phyloP scores from a whole-genome alignment of 805 yeast species.

The Saccharomycopsis sp. region DNA sequence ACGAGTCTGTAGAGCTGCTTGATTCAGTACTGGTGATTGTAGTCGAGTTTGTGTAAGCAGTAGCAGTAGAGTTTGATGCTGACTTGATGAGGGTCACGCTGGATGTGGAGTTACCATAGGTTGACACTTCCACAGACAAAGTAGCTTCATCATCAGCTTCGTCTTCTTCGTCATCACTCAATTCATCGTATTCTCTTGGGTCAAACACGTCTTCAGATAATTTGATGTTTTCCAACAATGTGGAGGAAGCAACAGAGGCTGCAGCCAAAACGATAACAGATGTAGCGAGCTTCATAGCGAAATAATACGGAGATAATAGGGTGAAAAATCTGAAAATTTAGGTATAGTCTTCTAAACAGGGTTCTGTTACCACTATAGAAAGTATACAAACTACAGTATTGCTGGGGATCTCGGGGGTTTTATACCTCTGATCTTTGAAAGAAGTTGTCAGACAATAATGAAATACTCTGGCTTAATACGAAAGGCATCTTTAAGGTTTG shows the following conservation, averaged over 20 bases:
- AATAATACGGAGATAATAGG: not conserved
- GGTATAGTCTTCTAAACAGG: not conserved
- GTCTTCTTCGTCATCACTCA: not conserved
- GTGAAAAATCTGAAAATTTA: not conserved
- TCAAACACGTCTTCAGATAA: not conserved
- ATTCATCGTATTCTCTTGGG: not conserved
- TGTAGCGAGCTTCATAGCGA: not conserved
- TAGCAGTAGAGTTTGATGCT: not conserved
- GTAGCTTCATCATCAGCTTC: not conserved
- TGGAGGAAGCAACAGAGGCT: not conserved
- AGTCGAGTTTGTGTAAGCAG: not conserved
- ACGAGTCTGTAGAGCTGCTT: not conserved
- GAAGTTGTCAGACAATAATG: too few species aligned
- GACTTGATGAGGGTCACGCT: not conserved
- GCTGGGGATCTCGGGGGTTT: too few species aligned
- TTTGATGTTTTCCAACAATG: not conserved
- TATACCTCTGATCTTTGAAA: too few species aligned
- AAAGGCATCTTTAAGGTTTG: too few species aligned
- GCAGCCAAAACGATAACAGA: not conserved
- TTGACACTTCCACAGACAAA: not conserved
- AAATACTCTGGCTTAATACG: too few species aligned
- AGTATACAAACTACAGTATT: too few species aligned
- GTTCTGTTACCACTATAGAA: too few species aligned
- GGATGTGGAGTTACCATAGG: not conserved
- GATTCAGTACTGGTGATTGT: not conserved